These are phyloP conservation scores for Candida sp. DNA, from an alignment of 1,139 yeast genomes.

Conservation along the genomic window DNA sequence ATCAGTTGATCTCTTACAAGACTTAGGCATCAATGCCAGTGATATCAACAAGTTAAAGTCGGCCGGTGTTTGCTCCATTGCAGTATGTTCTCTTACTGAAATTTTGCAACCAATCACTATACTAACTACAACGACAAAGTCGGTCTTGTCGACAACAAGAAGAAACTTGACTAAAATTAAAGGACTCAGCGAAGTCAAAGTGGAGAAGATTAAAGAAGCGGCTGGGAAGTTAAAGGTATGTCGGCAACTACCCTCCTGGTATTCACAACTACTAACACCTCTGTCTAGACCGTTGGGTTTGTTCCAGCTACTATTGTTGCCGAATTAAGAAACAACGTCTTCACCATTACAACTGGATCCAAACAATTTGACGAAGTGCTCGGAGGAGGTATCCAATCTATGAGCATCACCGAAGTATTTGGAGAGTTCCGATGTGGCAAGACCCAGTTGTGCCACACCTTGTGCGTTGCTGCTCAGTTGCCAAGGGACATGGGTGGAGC, in stretches of 20 bases:
- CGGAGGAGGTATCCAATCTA: constrained; percentile 64
- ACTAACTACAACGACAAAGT: constrained; percentile 28
- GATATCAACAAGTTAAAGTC: constrained; percentile 57
- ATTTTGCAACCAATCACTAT: background rate
- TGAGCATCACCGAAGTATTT: constrained; percentile 66
- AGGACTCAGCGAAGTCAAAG: constrained; percentile 61
- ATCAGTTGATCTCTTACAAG: constrained; percentile 57
- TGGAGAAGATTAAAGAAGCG: constrained; percentile 66
- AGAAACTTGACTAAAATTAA: constrained; percentile 55
- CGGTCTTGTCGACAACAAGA: constrained; percentile 57
- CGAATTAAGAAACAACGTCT: constrained; percentile 50
- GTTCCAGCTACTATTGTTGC: constrained; percentile 58
- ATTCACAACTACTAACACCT: too few species aligned
- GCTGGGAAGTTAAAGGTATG: constrained; percentile 48
- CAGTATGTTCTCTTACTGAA: constrained; percentile 32
- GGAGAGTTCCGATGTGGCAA: constrained; percentile 69
- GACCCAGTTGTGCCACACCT: constrained; percentile 62
- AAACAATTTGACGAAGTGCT: constrained; percentile 55
- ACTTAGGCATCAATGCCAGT: constrained; percentile 60
- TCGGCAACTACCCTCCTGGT: background rate
- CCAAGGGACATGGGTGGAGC: constrained; percentile 61
- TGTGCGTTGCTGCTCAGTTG: constrained; percentile 62
- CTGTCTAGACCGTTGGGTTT: constrained; percentile 39
- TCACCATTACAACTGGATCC: constrained; percentile 56
- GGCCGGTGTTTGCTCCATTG: constrained; percentile 59